Evolutionary conservation across 2,329 filamentous ascomycete species (phyloP).

Genomic region (Thelonectria discophora): DNA sequence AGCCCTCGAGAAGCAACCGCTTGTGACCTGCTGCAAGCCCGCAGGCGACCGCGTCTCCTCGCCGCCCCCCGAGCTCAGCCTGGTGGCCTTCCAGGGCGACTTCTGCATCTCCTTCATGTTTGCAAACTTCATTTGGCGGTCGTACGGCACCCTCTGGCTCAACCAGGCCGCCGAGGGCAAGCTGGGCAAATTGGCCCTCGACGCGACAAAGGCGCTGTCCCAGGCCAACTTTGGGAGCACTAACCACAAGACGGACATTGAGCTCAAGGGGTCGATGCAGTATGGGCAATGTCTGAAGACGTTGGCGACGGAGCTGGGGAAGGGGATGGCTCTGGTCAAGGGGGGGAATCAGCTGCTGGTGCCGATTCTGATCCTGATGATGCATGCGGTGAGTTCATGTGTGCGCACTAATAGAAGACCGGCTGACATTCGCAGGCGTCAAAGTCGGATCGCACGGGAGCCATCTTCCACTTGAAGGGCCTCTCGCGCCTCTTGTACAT

Average conservation of each 20-base stretch:
- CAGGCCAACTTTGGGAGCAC: conserved; percentile 23
- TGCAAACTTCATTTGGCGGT: conserved; percentile 33
- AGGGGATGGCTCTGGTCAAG: not conserved
- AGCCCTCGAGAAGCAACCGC: not conserved
- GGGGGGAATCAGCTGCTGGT: conserved; percentile 12
- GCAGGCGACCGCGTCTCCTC: conserved; percentile 5
- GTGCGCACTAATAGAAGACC: rapidly evolving
- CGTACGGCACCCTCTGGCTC: conserved; percentile 29
- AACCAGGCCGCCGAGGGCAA: conserved; percentile 30
- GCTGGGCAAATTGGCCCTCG: conserved; percentile 23
- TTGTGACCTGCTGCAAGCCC: not conserved
- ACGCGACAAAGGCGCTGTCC: conserved; percentile 23
- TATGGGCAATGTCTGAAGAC: conserved; percentile 21
- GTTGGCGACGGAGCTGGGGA: conserved; percentile 16
- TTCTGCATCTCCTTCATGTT: conserved; percentile 35
- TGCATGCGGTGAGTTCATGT: conserved; percentile 18
- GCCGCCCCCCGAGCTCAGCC: conserved; percentile 30
- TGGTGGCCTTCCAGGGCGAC: conserved; percentile 31
- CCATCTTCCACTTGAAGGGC: conserved; percentile 22
- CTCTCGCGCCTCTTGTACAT: conserved; percentile 19
- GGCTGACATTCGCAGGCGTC: conserved; percentile 13
- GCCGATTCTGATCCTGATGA: conserved; percentile 24
- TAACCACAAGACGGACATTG: conserved; percentile 17
- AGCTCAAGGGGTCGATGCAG: conserved; percentile 15
- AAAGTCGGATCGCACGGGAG: conserved; percentile 15